These are phyloP conservation scores for Persicaria maculosa DNA, from an alignment of 148 eudicot genomes.

Conservation along the genomic window DNA sequence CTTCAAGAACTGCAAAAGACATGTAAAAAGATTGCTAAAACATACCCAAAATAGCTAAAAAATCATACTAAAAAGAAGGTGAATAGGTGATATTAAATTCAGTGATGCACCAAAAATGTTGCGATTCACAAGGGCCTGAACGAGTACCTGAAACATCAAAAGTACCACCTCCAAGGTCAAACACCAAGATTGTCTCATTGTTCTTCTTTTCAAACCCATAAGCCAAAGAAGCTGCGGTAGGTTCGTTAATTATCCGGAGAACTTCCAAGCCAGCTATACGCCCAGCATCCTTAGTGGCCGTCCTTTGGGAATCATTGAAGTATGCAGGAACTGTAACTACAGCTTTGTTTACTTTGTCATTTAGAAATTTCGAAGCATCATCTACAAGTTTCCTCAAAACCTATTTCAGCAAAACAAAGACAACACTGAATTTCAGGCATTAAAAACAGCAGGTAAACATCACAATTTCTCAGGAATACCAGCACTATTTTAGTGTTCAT, in stretches of 20 bases:
- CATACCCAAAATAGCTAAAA: neutral
- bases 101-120: too few relatives aligned
- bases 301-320: conserved; percentile 96
- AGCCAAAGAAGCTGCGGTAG: conserved; percentile 94
- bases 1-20: conserved; percentile 69
- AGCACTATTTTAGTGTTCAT: neutral
- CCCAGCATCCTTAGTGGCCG: conserved; percentile 97
- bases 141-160: conserved; percentile 95
- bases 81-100: too few relatives aligned
- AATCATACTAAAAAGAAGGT: neutral
- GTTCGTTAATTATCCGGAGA: conserved; percentile 90
- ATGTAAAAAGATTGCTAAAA: neutral
- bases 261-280: conserved; percentile 96
- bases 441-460: neutral
- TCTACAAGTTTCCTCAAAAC: conserved; percentile 96
- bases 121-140: too few relatives aligned
- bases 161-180: conserved; percentile 99
- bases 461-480: neutral
- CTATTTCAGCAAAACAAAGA: conserved; percentile 21
- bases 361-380: conserved; percentile 92
- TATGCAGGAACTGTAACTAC: conserved; percentile 96
- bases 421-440: neutral
- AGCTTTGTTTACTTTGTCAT: conserved; percentile 83
- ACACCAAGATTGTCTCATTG: conserved; percentile 87
- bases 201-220: conserved; percentile 98